A percentile compares a stretch with the other conserved stretches of the same genome.
Conservation (phyloP, 345 rosid genomes). For the Hypericum perforatum region DNA sequence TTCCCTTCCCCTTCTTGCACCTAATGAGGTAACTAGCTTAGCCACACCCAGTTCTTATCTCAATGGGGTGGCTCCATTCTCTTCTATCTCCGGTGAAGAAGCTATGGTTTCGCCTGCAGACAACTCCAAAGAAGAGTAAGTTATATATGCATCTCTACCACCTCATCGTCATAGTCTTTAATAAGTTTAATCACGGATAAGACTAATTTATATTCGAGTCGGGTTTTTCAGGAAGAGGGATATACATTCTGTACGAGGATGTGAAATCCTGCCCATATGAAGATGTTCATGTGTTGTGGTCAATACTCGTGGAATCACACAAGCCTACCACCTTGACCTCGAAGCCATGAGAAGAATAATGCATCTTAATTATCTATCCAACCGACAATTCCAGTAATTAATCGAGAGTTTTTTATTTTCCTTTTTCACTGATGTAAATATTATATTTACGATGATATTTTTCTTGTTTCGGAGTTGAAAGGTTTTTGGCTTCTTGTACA, state of each 20-base stretch:
- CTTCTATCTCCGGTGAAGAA: slow-evolving; percentile 90
- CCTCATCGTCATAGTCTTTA: background rate
- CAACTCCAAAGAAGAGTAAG: slow-evolving; percentile 66
- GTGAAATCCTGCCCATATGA: slow-evolving; percentile 82
- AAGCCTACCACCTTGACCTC: slow-evolving; percentile 30
- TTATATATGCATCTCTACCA: background rate
- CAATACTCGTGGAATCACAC: slow-evolving; percentile 77
- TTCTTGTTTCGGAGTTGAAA: slow-evolving; percentile 1
- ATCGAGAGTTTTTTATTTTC: too few species aligned
- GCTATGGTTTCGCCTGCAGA: slow-evolving; percentile 72
- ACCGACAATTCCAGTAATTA: too few species aligned
- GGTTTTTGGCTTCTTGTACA: slow-evolving; percentile 1
- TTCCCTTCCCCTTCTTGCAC: background rate
- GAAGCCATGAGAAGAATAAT: slow-evolving; percentile 23
- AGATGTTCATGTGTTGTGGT: slow-evolving; percentile 90
- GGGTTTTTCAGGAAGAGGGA: slow-evolving; percentile 53
- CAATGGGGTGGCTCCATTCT: slow-evolving; percentile 88
- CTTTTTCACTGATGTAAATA: slow-evolving; percentile 21
- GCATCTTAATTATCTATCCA: too few species aligned
- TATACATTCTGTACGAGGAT: slow-evolving; percentile 79
- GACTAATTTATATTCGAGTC: background rate
- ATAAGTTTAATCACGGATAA: background rate
- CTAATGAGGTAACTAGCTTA: background rate
- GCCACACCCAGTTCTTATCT: slow-evolving; percentile 24
- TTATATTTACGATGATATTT: slow-evolving; percentile 26